Conservation (phyloP, 495 filamentous ascomycete species). For the Hapsidospora chrysogenum region DNA sequence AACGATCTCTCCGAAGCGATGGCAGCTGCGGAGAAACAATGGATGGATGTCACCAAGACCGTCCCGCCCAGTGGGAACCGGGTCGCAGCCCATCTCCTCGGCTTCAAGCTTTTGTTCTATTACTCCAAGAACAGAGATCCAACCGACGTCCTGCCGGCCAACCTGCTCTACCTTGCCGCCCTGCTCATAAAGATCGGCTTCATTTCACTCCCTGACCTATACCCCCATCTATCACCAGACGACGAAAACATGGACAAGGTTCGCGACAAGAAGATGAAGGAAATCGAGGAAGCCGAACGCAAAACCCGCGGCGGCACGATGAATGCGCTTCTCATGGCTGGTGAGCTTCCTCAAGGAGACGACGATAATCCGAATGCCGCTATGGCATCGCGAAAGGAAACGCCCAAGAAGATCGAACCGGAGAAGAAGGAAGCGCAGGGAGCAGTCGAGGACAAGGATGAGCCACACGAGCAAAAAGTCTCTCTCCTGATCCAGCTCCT, state of each 20-base stretch:
- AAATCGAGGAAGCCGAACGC: slow-evolving; percentile 64
- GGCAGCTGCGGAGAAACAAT: slow-evolving; percentile 39
- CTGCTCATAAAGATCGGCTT: slow-evolving; percentile 95
- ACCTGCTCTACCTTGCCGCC: slow-evolving; percentile 78
- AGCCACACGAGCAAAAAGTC: slow-evolving; percentile 83
- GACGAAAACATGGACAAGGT: slow-evolving; percentile 68
- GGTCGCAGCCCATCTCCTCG: slow-evolving; percentile 83
- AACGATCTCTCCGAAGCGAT: slow-evolving; percentile 19
- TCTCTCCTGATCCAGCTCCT: slow-evolving; percentile 70
- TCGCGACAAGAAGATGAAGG: slow-evolving; percentile 47
- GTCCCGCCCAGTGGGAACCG: slow-evolving; percentile 72
- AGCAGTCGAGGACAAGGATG: slow-evolving; percentile 37
- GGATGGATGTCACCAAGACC: slow-evolving; percentile 65
- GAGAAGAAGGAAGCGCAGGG: slow-evolving; percentile 30
- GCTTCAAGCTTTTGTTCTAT: slow-evolving; percentile 96
- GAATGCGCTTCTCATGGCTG: slow-evolving; percentile 86
- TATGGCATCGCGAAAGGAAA: slow-evolving; percentile 13
- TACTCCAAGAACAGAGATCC: slow-evolving; percentile 47
- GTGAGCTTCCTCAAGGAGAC: slow-evolving; percentile 58
- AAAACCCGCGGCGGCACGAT: slow-evolving; percentile 41
- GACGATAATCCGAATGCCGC: slow-evolving; percentile 10
- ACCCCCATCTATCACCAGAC: slow-evolving; percentile 76
- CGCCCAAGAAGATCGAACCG: slow-evolving; percentile 24
- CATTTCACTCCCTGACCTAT: slow-evolving; percentile 84
- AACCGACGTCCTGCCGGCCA: slow-evolving; percentile 64